Percentiles rank a stretch among this genome's conserved stretches.
phyloP scores from a whole-genome alignment of 2,329 filamentous ascomycete genomes.

The Alternaria sp. region DNA sequence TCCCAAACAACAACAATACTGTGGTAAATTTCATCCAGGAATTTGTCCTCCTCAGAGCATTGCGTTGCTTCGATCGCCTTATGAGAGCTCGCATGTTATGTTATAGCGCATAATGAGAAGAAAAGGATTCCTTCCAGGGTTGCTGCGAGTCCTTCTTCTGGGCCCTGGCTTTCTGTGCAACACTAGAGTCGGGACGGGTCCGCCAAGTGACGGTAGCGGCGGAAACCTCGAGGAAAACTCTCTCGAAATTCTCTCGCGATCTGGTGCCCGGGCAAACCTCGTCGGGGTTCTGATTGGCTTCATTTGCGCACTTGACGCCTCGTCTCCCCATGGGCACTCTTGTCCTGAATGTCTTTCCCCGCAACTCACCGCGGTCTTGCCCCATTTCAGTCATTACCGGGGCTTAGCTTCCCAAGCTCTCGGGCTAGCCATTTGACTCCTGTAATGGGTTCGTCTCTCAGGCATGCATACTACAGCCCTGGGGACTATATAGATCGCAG shows the following conservation, averaged over 20 bases:
- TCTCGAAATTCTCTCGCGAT: constrained; percentile 17
- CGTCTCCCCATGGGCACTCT: constrained; percentile 27
- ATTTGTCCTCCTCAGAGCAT: background rate
- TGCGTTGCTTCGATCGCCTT: background rate
- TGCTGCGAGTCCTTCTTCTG: background rate
- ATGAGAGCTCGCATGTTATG: fast-evolving
- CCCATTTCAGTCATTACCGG: constrained; percentile 17
- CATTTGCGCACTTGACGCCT: constrained; percentile 6
- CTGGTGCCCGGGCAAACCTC: constrained; percentile 3
- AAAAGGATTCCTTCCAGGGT: background rate
- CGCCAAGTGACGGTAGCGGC: constrained; percentile 18
- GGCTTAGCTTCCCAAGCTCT: constrained; percentile 12
- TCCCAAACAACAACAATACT: background rate
- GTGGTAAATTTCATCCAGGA: fast-evolving
- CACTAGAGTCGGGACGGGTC: constrained; percentile 2
- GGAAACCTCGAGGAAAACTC: constrained; percentile 6
- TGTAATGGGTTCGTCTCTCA: background rate
- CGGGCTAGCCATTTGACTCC: constrained; percentile 17
- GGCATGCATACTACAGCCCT: background rate
- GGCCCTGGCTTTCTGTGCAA: background rate
- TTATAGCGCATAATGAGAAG: background rate
- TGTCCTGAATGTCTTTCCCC: constrained; percentile 23
- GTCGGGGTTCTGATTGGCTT: constrained; percentile 17
- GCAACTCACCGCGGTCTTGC: constrained; percentile 21
- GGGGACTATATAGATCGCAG: constrained; percentile 16